Percentiles rank a stretch among this genome's conserved stretches.
phyloP scores from a whole-genome alignment of 345 rosid species.

The Kernera saxatilis region DNA sequence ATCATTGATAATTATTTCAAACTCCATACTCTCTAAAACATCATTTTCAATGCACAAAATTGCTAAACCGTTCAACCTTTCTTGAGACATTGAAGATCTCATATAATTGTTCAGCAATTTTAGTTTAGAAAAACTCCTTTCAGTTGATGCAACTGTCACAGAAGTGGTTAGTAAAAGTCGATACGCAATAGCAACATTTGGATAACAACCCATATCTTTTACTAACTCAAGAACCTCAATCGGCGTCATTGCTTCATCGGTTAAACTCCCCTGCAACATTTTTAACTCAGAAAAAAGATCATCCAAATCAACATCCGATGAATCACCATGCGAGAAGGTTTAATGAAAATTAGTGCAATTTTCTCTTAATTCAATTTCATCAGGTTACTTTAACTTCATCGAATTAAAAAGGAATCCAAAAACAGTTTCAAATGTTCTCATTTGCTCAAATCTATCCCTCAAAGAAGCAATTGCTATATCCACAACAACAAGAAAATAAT shows the following conservation, averaged over 20 bases:
- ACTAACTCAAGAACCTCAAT: neutral
- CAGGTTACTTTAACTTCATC: neutral
- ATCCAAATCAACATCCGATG: neutral
- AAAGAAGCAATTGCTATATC: neutral
- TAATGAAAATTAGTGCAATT: neutral
- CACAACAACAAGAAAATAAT: neutral
- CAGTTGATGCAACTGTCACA: no score
- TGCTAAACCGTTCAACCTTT: no score
- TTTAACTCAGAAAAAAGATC: neutral
- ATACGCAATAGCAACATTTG: no score
- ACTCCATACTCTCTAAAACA: no score
- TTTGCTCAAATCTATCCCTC: neutral
- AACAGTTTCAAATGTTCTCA: neutral
- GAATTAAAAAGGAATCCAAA: neutral
- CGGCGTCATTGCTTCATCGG: neutral
- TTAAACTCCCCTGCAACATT: neutral
- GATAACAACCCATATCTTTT: no score
- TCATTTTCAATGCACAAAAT: no score
- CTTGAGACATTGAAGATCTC: no score
- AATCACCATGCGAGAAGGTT: neutral
- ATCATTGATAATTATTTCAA: no score
- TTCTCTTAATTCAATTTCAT: neutral
- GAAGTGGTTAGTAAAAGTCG: no score
- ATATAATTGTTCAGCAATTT: no score
- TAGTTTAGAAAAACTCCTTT: no score